Evolutionary conservation across 1,284 basidiomycete genomes (phyloP), one percentile per base, ranked within the genome.

Genomic region (Tilletia setariae): DNA sequence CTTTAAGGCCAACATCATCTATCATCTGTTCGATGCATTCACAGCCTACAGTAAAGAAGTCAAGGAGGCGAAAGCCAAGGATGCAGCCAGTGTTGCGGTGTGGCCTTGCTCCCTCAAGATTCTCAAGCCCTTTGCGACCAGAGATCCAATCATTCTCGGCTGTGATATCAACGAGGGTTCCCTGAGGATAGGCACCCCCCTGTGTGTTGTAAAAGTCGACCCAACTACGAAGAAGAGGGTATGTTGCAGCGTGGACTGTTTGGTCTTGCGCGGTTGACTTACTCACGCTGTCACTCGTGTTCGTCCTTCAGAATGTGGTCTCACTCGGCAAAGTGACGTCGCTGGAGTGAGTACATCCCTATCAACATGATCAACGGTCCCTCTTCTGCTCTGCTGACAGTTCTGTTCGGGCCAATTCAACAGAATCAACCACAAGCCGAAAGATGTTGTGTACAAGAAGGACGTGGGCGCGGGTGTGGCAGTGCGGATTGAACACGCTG

Each of bases 1-100:
- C 78, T 98, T 98, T 87, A 94, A 91, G 91, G 93, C 93, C 75
- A 92, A 94, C 80, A 98, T 98, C 83, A 98, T 99, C 79, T 99
- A 99, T 84, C 96, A 98, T 83, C 85, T 99, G 68, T 98, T 98
- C 83, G 96, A 98, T 82, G 89, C 93, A 30, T 98, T 98, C 86
- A 97, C 90, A 63, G 91, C 90, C n/a, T 98, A 98, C 85, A 95
- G 96, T 83, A 87, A 88, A 70, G 91, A 94, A 84, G 93, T 98
- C 67, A 87, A 87, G 73, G 96, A 97, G 83, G 92, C 91, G n/a
- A 94, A 94, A 84, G 88, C 92, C 69, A 88, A 86, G 78, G 95
- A 95, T 82, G 93, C 94, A 1, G 93, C 94, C 1, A 92, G 92
- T 16, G 91, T 91, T 76, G 96, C 96, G 43, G 91, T 98, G 28